Percentiles rank a stretch among this genome's conserved stretches.
These are phyloP conservation scores for Suhomyces emberorum DNA, from an alignment of 805 yeast genomes.

Conservation along the genomic window DNA sequence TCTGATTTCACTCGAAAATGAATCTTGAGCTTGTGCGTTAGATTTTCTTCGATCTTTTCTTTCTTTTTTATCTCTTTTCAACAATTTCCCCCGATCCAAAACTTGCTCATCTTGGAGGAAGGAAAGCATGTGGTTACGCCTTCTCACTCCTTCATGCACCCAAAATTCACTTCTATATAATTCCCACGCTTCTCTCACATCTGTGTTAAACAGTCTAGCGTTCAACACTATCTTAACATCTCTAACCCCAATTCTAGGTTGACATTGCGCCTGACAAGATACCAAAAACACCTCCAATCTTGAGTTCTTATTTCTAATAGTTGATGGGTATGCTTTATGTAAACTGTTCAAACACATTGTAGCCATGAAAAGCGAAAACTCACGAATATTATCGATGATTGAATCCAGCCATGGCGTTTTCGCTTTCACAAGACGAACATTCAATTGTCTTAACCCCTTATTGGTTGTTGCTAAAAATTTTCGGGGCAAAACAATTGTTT, in stretches of 20 bases:
- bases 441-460: constrained; percentile 82
- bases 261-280: constrained; percentile 43
- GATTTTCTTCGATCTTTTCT: constrained; percentile 26
- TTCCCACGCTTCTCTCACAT: constrained; percentile 92
- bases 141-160: constrained; percentile 74
- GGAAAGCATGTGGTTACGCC: constrained; percentile 39
- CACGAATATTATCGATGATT: constrained; percentile 35
- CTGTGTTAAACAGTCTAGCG: constrained; percentile 78
- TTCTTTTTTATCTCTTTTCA: constrained; percentile 38
- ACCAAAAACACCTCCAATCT: constrained; percentile 38
- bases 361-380: constrained; percentile 29
- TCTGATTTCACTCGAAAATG: background rate
- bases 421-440: constrained; percentile 70
- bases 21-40: background rate
- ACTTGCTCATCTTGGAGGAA: constrained; percentile 18
- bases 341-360: constrained; percentile 26
- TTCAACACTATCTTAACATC: constrained; percentile 79
- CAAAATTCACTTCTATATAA: constrained; percentile 89
- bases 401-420: constrained; percentile 33
- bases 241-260: constrained; percentile 63
- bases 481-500: constrained; percentile 81
- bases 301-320: constrained; percentile 27
- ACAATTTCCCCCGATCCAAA: constrained; percentile 23
- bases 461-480: constrained; percentile 78
- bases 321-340: constrained; percentile 35